Evolutionary conservation across 1,139 yeast genomes (phyloP).

Genomic region (Hyphopichia pseudoburtonii): DNA sequence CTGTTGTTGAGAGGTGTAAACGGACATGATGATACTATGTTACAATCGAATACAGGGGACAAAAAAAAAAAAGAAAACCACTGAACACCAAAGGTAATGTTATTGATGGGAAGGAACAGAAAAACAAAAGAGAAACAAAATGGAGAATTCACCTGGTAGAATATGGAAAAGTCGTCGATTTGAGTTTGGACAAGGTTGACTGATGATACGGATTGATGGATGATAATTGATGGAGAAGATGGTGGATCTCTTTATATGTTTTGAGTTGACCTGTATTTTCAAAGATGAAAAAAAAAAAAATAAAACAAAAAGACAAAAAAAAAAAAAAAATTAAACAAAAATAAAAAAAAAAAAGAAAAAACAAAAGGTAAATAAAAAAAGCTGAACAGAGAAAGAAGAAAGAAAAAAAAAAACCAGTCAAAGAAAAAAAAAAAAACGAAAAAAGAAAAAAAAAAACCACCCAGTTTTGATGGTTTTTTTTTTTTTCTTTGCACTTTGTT

Average conservation of each 20-base stretch:
- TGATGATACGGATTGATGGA: too few species aligned
- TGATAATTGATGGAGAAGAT: too few species aligned
- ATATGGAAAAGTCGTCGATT: too few species aligned
- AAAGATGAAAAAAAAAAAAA: neutral
- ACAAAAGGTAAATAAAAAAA: neutral
- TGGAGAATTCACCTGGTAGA: too few species aligned
- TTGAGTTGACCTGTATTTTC: too few species aligned
- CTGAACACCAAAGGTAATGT: too few species aligned
- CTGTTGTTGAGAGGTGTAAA: slow-evolving; percentile 34
- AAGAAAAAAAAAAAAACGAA: neutral
- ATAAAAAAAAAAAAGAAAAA: neutral
- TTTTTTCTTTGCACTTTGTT: too few species aligned
- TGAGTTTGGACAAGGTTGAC: too few species aligned
- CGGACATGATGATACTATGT: slow-evolving; percentile 27
- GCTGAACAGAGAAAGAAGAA: neutral
- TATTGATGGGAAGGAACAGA: neutral
- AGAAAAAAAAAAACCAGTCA: neutral
- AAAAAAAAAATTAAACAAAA: neutral
- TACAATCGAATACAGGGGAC: neutral
- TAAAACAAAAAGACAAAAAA: neutral
- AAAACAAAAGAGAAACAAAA: neutral
- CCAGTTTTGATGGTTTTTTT: too few species aligned
- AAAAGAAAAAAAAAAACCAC: neutral
- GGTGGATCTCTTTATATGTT: too few species aligned
- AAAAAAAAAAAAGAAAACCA: neutral